Base-by-base conservation (phyloP, 441 rosid species). In the Geranium incanum region DNA sequence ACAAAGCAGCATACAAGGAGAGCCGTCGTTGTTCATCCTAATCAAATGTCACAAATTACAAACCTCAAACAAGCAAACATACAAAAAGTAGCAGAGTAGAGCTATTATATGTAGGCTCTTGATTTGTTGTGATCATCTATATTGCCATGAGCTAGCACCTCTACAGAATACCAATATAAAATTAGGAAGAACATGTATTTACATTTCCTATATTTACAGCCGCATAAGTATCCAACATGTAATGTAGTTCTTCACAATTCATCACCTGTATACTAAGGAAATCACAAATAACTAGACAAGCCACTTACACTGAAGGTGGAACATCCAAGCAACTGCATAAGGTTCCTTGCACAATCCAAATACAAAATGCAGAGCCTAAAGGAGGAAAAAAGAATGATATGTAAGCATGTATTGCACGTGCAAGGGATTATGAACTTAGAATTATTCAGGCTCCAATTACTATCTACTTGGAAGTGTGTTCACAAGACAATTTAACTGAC, bases 21-120 rank as follows among this genome's bases (percentile, higher is more conserved):
- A 95, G 87, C 82, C 97, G 87, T 79, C 83, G 82, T 71, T 89
- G 88, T 48, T 95, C 96, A 70, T 78, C 93, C 98, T 94, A 72
- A 78, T 71, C 76, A 78, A 23, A 74, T 23, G 62, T 45, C 66
- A 72, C 59, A 71, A 38, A 50, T 59, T 73, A 63, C 5, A 64
- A 75, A 76, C 23, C 41, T 62, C 72, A 68, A 77, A 59, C 37
- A 48, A 41, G 67, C 23, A 8, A 59, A 0, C 48, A 33, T 1
- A 48, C 65, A 3, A 45, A n/a, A 62, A 70, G 63, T 75, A 60
- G 23, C 23, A 68, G 36, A 16, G 36, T 19, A 18, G 21, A 50
- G 59, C 1, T n/a, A 13, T 43, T 12, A 45, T 45, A 13, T 45
- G 9, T 13, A 45, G 1, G 52, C 52, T 45, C 52, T 45, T 45